phyloP scores from a whole-genome alignment of 495 filamentous ascomycete genomes.

The Aeminium ludgeri region DNA sequence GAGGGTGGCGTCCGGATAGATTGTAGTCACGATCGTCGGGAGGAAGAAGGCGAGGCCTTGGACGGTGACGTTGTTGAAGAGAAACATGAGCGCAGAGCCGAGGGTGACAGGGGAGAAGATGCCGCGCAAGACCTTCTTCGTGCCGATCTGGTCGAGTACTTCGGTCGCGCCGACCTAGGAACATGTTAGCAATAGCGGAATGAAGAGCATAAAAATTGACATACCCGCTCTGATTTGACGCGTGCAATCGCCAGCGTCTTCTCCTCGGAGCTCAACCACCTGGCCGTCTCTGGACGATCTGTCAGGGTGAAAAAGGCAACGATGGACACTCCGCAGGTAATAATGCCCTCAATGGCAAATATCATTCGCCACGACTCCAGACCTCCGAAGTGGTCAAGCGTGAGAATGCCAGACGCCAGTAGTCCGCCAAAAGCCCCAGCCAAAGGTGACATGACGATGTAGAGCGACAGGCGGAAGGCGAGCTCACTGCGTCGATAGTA shows the following conservation, averaged over 20 bases:
- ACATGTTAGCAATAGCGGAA: neutral
- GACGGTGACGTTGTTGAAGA: constrained; percentile 40
- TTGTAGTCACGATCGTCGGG: constrained; percentile 52
- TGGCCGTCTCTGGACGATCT: constrained; percentile 37
- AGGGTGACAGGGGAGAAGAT: constrained; percentile 37
- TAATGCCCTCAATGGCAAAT: constrained; percentile 57
- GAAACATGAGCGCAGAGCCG: constrained; percentile 31
- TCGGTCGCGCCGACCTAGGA: constrained; percentile 37
- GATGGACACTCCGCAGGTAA: constrained; percentile 43
- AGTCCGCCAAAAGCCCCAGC: constrained; percentile 63
- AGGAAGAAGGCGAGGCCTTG: constrained; percentile 50
- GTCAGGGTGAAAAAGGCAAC: constrained; percentile 45
- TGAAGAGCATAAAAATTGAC: neutral
- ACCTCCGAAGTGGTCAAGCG: constrained; percentile 50
- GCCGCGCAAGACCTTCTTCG: constrained; percentile 29
- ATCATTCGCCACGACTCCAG: constrained; percentile 48
- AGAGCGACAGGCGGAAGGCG: constrained; percentile 54
- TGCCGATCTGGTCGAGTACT: constrained; percentile 37
- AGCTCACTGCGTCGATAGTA: constrained; percentile 63
- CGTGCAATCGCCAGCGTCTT: constrained; percentile 22
- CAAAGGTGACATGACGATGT: constrained; percentile 61
- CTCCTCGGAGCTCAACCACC: constrained; percentile 21
- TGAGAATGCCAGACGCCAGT: constrained; percentile 55
- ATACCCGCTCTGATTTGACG: constrained; percentile 40
- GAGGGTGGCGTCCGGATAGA: constrained; percentile 37